Evolutionary conservation across 176 grass and related monocot species (phyloP).

Genomic region (Lolium multiflorum): DNA sequence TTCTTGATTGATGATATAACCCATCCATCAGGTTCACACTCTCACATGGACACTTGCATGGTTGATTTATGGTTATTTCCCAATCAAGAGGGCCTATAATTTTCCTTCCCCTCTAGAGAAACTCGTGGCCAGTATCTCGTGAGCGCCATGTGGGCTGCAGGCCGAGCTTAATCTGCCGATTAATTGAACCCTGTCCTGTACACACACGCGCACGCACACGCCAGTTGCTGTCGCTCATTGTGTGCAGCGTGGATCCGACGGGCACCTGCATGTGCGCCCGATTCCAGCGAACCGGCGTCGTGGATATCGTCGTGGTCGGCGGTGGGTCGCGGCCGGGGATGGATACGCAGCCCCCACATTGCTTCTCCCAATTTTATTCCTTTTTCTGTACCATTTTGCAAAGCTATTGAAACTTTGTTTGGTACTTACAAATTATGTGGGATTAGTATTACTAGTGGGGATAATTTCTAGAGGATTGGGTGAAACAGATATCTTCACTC

Average conservation of each 20-base stretch:
- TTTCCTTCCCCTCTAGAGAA: too few relatives aligned
- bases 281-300: constrained; percentile 57
- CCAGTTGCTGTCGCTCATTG: constrained; percentile 28
- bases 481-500: too few relatives aligned
- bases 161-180: not conserved
- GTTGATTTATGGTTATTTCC: not conserved
- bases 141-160: constrained; percentile 34
- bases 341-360: constrained; percentile 29
- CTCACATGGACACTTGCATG: constrained; percentile 21
- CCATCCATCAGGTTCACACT: not conserved
- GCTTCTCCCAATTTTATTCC: constrained; percentile 26
- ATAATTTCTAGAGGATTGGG: too few relatives aligned
- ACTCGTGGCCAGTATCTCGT: not conserved
- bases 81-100: not conserved
- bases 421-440: too few relatives aligned
- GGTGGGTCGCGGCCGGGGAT: not conserved
- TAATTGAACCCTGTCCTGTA: not conserved
- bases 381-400: not conserved
- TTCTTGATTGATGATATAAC: not conserved
- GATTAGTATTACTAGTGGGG: too few relatives aligned
- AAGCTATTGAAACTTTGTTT: not conserved
- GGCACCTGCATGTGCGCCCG: constrained; percentile 75
- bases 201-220: not conserved
- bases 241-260: constrained; percentile 12
- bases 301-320: constrained; percentile 45